Conservation (phyloP, 164 flowering plant species). For the Aristolochia fimbriata region DNA sequence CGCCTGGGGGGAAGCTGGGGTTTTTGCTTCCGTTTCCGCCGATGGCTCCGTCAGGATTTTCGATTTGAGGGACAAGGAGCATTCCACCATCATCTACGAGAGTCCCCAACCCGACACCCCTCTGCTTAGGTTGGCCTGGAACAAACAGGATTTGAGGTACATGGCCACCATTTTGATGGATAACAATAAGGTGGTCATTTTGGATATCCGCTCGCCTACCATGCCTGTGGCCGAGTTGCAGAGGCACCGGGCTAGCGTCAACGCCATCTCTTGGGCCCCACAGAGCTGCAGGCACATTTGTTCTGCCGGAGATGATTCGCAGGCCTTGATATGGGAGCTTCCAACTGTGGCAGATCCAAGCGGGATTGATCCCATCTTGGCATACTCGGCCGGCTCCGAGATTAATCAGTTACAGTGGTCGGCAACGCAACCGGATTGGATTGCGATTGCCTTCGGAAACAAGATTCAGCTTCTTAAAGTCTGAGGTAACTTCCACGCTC, state of each 20-base stretch:
- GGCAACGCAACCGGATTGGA: conserved; percentile 70
- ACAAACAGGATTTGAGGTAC: conserved; percentile 62
- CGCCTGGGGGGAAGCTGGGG: conserved; percentile 92
- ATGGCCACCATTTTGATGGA: conserved; percentile 82
- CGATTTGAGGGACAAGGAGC: conserved; percentile 88
- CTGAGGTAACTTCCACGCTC: conserved; percentile 26
- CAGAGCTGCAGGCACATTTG: conserved; percentile 61
- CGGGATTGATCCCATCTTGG: conserved; percentile 72
- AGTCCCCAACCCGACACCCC: conserved; percentile 83
- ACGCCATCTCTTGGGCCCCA: conserved; percentile 88
- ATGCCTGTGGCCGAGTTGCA: conserved; percentile 79
- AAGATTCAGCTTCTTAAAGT: conserved; percentile 80
- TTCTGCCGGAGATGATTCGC: conserved; percentile 75
- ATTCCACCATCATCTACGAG: conserved; percentile 92
- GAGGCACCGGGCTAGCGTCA: conserved; percentile 67
- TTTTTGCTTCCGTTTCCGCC: conserved; percentile 90
- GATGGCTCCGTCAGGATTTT: conserved; percentile 92
- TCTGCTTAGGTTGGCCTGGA: conserved; percentile 83
- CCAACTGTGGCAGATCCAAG: conserved; percentile 57
- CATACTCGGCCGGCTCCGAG: conserved; percentile 58
- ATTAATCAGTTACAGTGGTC: conserved; percentile 93
- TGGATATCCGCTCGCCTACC: conserved; percentile 70
- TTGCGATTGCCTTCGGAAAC: conserved; percentile 57
- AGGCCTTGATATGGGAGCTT: conserved; percentile 85
- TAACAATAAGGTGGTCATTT: conserved; percentile 56